phyloP scores from a whole-genome alignment of 2,329 filamentous ascomycete species.

The Fusarium continuum region DNA sequence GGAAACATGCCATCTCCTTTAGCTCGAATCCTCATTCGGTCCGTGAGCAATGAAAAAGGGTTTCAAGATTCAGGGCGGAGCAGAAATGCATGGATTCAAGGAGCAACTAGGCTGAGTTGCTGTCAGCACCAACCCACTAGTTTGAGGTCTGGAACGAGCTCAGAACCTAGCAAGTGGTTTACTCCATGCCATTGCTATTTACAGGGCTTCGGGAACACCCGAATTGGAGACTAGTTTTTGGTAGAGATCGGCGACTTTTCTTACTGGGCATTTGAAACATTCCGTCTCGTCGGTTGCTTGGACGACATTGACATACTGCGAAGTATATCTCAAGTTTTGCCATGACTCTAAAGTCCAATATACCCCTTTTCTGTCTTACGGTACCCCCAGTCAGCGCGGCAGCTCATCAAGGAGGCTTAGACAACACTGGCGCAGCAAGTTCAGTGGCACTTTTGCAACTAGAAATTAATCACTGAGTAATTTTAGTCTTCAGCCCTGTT shows the following conservation, averaged over 20 bases:
- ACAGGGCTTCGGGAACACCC: conserved; percentile 29
- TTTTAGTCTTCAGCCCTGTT: neutral
- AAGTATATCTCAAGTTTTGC: neutral
- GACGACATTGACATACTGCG: too few relatives aligned
- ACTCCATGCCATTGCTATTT: neutral
- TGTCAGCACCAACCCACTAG: conserved; percentile 23
- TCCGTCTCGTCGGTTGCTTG: neutral
- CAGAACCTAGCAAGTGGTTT: neutral
- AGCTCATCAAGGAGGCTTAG: conserved; percentile 1
- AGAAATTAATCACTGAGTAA: neutral
- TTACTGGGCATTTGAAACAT: neutral
- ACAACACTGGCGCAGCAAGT: neutral
- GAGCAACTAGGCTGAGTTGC: conserved; percentile 10
- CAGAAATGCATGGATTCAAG: conserved; percentile 16
- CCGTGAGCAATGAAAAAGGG: neutral
- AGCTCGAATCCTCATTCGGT: conserved; percentile 30
- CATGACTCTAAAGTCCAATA: neutral
- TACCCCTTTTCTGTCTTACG: conserved; percentile 1
- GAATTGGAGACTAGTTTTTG: neutral
- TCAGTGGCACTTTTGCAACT: neutral
- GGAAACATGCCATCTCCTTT: conserved; percentile 16
- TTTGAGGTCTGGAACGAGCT: conserved; percentile 25
- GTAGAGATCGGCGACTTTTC: neutral
- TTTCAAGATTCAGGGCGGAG: conserved; percentile 25
- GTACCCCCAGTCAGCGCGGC: conserved; percentile 5